Evolutionary conservation across 345 rosid species (phyloP).

Genomic region (Gossypium bickii): DNA sequence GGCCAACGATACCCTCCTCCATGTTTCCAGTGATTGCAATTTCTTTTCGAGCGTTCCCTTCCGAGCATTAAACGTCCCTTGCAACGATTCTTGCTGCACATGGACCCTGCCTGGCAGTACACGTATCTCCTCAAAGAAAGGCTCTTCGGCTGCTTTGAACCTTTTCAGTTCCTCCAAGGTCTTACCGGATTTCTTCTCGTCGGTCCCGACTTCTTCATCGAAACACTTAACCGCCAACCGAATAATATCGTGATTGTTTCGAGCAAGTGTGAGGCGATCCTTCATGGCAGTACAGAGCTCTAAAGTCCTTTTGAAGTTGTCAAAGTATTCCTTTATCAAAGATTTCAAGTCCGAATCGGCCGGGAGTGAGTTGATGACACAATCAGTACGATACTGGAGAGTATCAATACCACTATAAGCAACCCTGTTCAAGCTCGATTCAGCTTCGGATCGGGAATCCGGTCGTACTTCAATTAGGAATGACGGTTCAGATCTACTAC

Average conservation of each 20-base stretch:
- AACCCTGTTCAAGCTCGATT: constrained; percentile 54
- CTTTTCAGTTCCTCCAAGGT: constrained; percentile 62
- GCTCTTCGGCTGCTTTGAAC: constrained; percentile 64
- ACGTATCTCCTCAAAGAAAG: constrained; percentile 68
- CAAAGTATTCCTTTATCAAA: constrained; percentile 71
- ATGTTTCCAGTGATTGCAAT: constrained; percentile 49
- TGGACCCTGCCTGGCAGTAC: constrained; percentile 44
- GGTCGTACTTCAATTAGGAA: constrained; percentile 18
- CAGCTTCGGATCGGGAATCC: constrained; percentile 35
- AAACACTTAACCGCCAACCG: constrained; percentile 58
- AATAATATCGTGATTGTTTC: constrained; percentile 60
- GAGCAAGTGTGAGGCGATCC: constrained; percentile 61
- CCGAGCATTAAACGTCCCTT: constrained; percentile 40
- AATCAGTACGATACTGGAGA: constrained; percentile 55
- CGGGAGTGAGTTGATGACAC: constrained; percentile 50
- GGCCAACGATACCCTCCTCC: constrained; percentile 73
- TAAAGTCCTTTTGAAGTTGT: constrained; percentile 55
- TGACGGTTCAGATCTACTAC: constrained; percentile 12
- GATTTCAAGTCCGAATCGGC: constrained; percentile 40
- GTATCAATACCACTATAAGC: constrained; percentile 56
- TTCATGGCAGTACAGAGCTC: constrained; percentile 75
- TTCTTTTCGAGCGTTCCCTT: constrained; percentile 69
- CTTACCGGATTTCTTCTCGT: constrained; percentile 44
- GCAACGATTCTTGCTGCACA: constrained; percentile 52
- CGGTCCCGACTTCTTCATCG: constrained; percentile 42